A percentile compares a stretch with the other conserved stretches of the same genome.
Conservation (phyloP, 176 grass and related monocot species). For the Zoysia pacifica region DNA sequence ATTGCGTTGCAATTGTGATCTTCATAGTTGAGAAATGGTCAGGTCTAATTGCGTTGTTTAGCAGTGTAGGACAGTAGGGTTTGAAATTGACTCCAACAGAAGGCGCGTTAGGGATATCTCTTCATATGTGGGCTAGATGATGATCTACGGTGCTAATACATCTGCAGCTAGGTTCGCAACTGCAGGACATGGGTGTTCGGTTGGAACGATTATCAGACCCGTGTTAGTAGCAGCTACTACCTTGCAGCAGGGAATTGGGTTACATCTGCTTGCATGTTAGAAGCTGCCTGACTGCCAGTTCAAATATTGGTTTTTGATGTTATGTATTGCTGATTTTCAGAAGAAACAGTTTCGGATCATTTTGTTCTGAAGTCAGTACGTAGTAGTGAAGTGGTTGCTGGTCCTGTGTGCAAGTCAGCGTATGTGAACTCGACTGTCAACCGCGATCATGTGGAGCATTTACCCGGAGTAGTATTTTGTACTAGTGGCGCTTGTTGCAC, state of each 20-base stretch:
- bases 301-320: background rate
- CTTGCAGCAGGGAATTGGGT: background rate
- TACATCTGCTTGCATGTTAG: background rate
- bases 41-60: background rate
- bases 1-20: background rate
- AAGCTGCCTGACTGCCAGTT: background rate
- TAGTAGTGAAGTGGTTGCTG: background rate
- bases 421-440: background rate
- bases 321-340: background rate
- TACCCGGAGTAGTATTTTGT: background rate
- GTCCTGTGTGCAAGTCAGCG: background rate
- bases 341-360: background rate
- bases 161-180: background rate
- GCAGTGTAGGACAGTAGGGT: background rate
- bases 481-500: background rate
- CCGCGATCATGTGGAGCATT: background rate
- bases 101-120: background rate
- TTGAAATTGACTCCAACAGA: constrained; percentile 18
- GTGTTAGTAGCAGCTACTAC: background rate
- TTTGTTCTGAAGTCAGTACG: background rate
- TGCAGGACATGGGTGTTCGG: background rate
- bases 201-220: background rate
- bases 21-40: constrained; percentile 4
- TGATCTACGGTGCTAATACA: background rate
- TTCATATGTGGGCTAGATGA: background rate